phyloP scores from a whole-genome alignment of 2,329 filamentous ascomycete species.

The Magnaporthiopsis rhizophila region DNA sequence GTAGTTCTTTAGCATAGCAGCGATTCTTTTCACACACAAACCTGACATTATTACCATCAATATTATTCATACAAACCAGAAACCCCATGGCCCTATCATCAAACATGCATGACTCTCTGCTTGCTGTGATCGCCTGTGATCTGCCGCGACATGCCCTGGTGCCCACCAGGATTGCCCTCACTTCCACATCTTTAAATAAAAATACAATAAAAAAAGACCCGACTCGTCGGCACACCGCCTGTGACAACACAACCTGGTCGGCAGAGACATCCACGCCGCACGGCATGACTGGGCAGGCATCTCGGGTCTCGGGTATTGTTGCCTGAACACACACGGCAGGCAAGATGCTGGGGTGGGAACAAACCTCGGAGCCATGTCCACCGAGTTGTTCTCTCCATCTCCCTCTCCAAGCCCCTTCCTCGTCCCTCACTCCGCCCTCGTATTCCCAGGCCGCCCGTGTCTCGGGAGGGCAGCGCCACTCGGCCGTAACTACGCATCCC shows the following conservation, averaged over 20 bases:
- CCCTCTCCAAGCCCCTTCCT: background rate
- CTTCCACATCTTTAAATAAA: background rate
- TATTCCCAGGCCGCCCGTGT: background rate
- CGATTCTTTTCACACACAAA: background rate
- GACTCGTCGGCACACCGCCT: background rate
- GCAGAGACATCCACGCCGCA: background rate
- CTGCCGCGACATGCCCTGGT: background rate
- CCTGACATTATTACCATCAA: background rate
- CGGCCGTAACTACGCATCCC: background rate
- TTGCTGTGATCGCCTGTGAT: background rate
- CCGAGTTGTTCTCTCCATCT: too few species aligned
- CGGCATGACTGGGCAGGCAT: background rate
- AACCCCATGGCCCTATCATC: background rate
- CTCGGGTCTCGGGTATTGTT: background rate
- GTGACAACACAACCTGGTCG: background rate
- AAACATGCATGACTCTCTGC: background rate
- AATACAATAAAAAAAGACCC: background rate
- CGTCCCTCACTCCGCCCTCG: background rate
- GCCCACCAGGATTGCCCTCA: background rate
- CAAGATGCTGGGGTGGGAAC: background rate
- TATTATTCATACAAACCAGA: background rate
- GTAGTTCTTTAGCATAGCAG: background rate
- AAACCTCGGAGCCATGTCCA: too few species aligned
- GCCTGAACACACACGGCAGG: background rate
- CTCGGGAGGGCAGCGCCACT: background rate